Base-by-base conservation (phyloP, 768 basidiomycete species). In the Baorangia bicolor region DNA sequence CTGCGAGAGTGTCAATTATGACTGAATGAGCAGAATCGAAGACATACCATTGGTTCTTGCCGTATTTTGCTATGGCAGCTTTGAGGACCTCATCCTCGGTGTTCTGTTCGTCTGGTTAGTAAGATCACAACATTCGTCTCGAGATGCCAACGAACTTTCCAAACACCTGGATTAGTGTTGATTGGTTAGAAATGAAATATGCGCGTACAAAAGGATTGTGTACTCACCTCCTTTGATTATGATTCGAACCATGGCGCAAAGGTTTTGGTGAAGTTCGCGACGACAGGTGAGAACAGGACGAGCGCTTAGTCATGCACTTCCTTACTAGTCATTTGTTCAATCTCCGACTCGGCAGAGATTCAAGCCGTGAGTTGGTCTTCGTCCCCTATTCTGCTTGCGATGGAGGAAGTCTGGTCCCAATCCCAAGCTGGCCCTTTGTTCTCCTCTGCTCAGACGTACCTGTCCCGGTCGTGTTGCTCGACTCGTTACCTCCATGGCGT, bases 81-180 rank as follows among this genome's bases (percentile, higher is more conserved):
- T 99, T 99, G 64, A 99, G 82, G 49, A 99, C 97, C 73, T 99
- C 97, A 72, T 99, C 95, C 74, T 95, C 93, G 23, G 93, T 94
- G 78, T 94, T 94, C 89, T 94, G 55, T 28, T 21, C 58, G 57
- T 59, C 60, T 50, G 30, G 45, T 57, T 13, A 55, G 53, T 27
- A 49, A 37, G 33, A 56, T 33, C 37, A 30, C 18, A 20, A 25
- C 37, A 42, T 20, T 41, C 2, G 40, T 12, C 43, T 30, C 25
- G 53, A 34, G 18, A 62, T 20, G 20, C 16, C 28, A 57, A 57
- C 73, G 41, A 62, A 88, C 90, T 84, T 91, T 92, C 89, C 89
- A 92, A 55, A 91, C 89, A 66, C 88, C 85, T 87, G n/a, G 5
- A 31, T 45, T 18, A 1, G 52, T 5, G 50, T 23, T 2, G 2